Base-by-base conservation (phyloP, 139 green algal genomes). In the Zygnema circumcarinatum region DNA sequence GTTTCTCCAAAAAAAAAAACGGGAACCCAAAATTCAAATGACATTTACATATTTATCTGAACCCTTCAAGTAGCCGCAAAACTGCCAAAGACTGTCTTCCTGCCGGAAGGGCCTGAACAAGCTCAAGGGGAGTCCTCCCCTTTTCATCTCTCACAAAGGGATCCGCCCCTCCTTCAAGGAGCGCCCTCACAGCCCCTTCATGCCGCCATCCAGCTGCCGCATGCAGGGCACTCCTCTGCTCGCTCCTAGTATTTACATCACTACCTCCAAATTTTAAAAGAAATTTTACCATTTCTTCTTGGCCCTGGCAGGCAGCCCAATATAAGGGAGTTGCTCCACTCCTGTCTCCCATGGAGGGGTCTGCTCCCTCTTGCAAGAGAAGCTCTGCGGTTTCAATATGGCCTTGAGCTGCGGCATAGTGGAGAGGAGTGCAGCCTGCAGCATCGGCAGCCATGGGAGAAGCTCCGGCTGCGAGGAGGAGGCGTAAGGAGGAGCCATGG, bases 251-350 rank as follows among this genome's bases (percentile, higher is more conserved):
- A 7, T 81, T 52, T 32, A 35, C 32, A 32, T 52, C 31, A 3
- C n/a, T 38, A 32, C 20, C 47, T 29, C 1, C 1, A 21, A 35
- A 1, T 32, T 67, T 31, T 32, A 84, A 16, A 22, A 84, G 76
- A 33, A 33, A 84, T 36, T 72, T 36, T 29, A 84, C 76, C n/a
- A 56, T 29, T 62, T 54, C 76, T 36, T 56, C 36, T 21, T 74
- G 38, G 0, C 76, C 76, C 11, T 36, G 42, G 31, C 76, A 32
- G 22, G 80, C 80, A 68, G 80, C 80, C 54, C 62, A 79, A 32
- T 87, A 80, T 22, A 87, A 36, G 20, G 80, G 40, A 39, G 80
- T 87, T 38, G 80, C 36, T 25, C 80, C 80, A 29, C 20, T 1
- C 0, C 32, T 82, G 76, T 87, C 80, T 22, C 2, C 21, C 0